Evolutionary conservation across 768 basidiomycete species (phyloP).

Genomic region (Trametes coccinea): DNA sequence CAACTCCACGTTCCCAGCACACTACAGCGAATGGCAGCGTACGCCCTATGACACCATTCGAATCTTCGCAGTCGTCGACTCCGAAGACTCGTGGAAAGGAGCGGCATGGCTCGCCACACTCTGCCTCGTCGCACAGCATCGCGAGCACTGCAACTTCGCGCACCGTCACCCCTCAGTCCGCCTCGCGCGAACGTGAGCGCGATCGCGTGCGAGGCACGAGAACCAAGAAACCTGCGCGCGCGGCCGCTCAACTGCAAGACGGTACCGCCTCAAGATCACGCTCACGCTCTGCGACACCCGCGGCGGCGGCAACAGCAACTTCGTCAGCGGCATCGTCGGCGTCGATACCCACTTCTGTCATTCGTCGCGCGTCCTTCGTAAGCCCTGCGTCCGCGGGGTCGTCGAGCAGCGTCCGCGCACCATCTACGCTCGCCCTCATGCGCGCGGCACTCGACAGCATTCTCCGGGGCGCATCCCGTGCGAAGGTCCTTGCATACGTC

Average conservation of each 20-base stretch:
- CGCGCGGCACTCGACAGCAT: conserved; percentile 30
- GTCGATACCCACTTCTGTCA: conserved; percentile 10
- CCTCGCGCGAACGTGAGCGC: conserved; percentile 26
- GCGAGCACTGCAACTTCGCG: conserved; percentile 28
- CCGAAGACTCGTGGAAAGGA: conserved; percentile 16
- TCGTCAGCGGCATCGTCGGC: background rate
- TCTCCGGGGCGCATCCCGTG: conserved; percentile 48
- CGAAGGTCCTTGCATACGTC: conserved; percentile 49
- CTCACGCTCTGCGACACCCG: conserved; percentile 5
- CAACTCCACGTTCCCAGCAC: conserved; percentile 54
- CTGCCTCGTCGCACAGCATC: conserved; percentile 28
- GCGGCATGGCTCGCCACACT: conserved; percentile 9
- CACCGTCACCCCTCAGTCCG: conserved; percentile 24
- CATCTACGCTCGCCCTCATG: conserved; percentile 27
- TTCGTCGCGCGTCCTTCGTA: conserved; percentile 20
- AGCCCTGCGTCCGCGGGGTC: conserved; percentile 10
- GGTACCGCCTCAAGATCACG: background rate
- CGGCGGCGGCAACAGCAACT: background rate
- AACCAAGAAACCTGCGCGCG: conserved; percentile 16
- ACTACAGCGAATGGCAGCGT: conserved; percentile 31
- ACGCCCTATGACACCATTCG: conserved; percentile 30
- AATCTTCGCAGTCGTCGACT: conserved; percentile 27
- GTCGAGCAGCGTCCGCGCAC: conserved; percentile 16
- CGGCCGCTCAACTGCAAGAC: conserved; percentile 1
- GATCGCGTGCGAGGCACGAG: conserved; percentile 31